Conservation (phyloP, 2,329 filamentous ascomycete genomes). For the Cladosporium sphaerospermum region DNA sequence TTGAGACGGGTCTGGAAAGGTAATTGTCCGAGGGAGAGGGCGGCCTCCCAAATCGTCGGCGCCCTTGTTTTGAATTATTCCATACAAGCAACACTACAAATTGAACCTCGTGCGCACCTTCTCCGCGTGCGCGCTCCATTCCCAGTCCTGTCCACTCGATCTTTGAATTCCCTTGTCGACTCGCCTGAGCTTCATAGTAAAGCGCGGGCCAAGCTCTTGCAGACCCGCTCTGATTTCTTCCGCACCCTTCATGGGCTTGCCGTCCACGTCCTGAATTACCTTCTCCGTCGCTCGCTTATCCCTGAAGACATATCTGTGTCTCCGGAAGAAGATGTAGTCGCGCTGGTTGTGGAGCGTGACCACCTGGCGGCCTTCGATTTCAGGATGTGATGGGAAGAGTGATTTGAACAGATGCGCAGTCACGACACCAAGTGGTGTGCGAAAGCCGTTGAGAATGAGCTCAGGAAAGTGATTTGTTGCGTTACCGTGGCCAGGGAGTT, state of each 20-base stretch:
- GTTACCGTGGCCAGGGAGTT: conserved; percentile 83
- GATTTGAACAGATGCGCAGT: conserved; percentile 79
- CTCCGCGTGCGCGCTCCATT: conserved; percentile 95
- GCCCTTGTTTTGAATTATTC: not conserved
- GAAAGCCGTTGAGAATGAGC: conserved; percentile 87
- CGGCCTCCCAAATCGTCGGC: not conserved
- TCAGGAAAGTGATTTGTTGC: conserved; percentile 87
- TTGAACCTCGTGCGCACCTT: conserved; percentile 92
- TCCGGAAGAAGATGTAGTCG: conserved; percentile 88
- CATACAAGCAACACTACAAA: conserved; percentile 47
- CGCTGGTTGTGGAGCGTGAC: conserved; percentile 91
- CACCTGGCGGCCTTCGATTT: conserved; percentile 80
- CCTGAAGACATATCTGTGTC: conserved; percentile 87
- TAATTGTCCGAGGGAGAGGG: too few species aligned
- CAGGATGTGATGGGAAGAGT: conserved; percentile 73
- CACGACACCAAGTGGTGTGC: conserved; percentile 81
- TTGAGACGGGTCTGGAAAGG: too few species aligned
- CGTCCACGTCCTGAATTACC: conserved; percentile 72
- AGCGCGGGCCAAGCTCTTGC: conserved; percentile 79
- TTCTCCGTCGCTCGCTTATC: conserved; percentile 85
- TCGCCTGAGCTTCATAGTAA: conserved; percentile 82
- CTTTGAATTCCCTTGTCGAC: conserved; percentile 83
- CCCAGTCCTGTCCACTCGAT: conserved; percentile 77
- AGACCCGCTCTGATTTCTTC: conserved; percentile 80
- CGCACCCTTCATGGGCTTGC: conserved; percentile 75